Conservation (phyloP, 2,329 filamentous ascomycete species). For the Mycogone perniciosa region DNA sequence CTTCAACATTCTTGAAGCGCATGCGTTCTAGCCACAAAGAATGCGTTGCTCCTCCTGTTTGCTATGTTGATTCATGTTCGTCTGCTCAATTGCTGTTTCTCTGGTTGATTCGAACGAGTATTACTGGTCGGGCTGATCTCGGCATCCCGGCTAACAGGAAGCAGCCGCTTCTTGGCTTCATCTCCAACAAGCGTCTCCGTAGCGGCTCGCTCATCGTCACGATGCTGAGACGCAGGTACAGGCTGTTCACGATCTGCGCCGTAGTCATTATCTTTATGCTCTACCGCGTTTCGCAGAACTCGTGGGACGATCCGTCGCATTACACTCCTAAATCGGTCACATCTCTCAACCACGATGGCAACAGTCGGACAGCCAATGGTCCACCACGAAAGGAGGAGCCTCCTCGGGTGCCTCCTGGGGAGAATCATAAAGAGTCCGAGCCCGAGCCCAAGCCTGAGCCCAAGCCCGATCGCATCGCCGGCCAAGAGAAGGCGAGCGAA, state of each 20-base stretch:
- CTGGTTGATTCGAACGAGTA: too few species aligned
- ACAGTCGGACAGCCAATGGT: neutral
- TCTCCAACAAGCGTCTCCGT: neutral
- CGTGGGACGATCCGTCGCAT: slow-evolving; percentile 25
- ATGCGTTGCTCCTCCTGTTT: too few species aligned
- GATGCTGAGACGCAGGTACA: slow-evolving; percentile 57
- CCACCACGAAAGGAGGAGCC: neutral
- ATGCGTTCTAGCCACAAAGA: too few species aligned
- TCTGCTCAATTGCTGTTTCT: too few species aligned
- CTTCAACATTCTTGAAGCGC: too few species aligned
- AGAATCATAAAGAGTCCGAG: neutral
- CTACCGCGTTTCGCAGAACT: slow-evolving; percentile 41
- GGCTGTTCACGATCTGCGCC: slow-evolving; percentile 52
- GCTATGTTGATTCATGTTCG: too few species aligned
- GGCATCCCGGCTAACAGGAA: too few species aligned
- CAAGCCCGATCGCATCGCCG: neutral
- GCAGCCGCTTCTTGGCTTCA: neutral
- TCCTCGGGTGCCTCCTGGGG: neutral
- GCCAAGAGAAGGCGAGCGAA: slow-evolving; percentile 1
- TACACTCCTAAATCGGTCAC: slow-evolving; percentile 2
- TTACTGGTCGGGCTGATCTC: too few species aligned
- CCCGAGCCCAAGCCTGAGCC: slow-evolving; percentile 3
- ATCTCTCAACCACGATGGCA: slow-evolving; percentile 4
- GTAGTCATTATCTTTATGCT: slow-evolving; percentile 49
- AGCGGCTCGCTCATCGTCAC: slow-evolving; percentile 14